Percentiles rank a stretch among this genome's conserved stretches.
These are phyloP conservation scores for Camellia granthamiana DNA, from an alignment of 148 eudicot genomes.

Conservation along the genomic window DNA sequence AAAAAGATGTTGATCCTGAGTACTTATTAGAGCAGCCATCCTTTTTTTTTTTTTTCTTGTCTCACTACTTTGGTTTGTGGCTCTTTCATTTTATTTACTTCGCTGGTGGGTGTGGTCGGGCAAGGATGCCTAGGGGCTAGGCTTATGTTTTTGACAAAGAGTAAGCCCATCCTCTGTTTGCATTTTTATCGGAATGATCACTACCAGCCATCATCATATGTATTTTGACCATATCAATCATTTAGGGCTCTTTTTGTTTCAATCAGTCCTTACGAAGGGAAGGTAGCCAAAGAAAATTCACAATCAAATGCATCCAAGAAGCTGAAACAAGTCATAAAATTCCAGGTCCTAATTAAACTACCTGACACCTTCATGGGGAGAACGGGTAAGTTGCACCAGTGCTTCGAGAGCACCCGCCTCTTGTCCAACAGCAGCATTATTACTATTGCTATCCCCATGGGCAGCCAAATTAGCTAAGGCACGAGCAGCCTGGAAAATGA, in stretches of 20 bases:
- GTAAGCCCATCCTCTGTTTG: background rate
- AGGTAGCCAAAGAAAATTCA: background rate
- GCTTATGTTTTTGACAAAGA: background rate
- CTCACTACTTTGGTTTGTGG: background rate
- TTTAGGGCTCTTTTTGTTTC: background rate
- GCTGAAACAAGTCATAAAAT: constrained; percentile 4
- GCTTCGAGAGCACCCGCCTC: constrained; percentile 99
- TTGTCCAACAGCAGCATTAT: constrained; percentile 92
- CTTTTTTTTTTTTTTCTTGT: background rate
- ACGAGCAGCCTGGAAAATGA: constrained; percentile 81
- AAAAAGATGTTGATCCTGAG: background rate
- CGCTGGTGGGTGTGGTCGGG: background rate
- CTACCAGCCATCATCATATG: background rate
- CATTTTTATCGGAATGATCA: background rate
- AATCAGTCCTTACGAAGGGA: background rate
- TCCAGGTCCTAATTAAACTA: constrained; percentile 23
- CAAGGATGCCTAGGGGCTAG: background rate
- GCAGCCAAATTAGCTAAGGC: constrained; percentile 98
- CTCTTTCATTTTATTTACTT: background rate
- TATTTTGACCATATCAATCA: background rate
- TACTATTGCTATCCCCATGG: constrained; percentile 93
- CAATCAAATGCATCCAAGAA: constrained; percentile 14
- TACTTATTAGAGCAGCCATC: background rate
- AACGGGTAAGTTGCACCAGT: constrained; percentile 76
- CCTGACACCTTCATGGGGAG: constrained; percentile 98